These are phyloP conservation scores for Epichloe baconii DNA, from an alignment of 2,329 filamentous ascomycete genomes.

Conservation along the genomic window DNA sequence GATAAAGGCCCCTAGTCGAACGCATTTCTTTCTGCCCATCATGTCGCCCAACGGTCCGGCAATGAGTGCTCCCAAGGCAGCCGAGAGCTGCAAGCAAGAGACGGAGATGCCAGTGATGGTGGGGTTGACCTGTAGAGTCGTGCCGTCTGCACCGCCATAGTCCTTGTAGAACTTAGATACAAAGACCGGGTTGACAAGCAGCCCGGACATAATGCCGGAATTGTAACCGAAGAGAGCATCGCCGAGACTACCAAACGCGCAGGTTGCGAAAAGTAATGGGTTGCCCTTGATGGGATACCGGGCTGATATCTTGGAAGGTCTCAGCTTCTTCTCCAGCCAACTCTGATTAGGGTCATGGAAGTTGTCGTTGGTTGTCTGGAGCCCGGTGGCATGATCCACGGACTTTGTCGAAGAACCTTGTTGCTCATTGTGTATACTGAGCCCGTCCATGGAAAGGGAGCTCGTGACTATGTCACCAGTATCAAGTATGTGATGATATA, in stretches of 20 bases:
- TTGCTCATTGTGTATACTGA: background rate
- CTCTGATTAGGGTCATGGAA: background rate
- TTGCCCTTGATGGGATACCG: conserved; percentile 8
- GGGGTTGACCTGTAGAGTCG: conserved; percentile 4
- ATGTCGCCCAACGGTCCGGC: conserved; percentile 7
- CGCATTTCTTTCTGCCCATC: conserved; percentile 8
- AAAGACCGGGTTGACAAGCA: conserved; percentile 9
- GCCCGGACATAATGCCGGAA: conserved; percentile 7
- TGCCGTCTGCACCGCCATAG: conserved; percentile 7
- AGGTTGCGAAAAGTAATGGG: conserved; percentile 7
- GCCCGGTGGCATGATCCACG: background rate
- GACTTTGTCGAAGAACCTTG: background rate
- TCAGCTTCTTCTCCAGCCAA: conserved; percentile 3
- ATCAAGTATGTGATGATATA: too few species aligned
- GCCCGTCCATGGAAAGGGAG: background rate
- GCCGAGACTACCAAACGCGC: conserved; percentile 8
- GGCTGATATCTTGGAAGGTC: conserved; percentile 2
- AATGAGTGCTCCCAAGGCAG: conserved; percentile 6
- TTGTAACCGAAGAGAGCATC: conserved; percentile 8
- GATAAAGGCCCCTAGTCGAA: conserved; percentile 7
- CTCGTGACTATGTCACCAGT: too few species aligned
- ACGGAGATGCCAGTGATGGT: conserved; percentile 7
- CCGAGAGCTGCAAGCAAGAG: conserved; percentile 7
- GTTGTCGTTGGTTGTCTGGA: too few species aligned
- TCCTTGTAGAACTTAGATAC: conserved; percentile 6